Evolutionary conservation across 2,329 filamentous ascomycete genomes (phyloP), one percentile per base, ranked within the genome.

Genomic region (Fusarium tricinctum): DNA sequence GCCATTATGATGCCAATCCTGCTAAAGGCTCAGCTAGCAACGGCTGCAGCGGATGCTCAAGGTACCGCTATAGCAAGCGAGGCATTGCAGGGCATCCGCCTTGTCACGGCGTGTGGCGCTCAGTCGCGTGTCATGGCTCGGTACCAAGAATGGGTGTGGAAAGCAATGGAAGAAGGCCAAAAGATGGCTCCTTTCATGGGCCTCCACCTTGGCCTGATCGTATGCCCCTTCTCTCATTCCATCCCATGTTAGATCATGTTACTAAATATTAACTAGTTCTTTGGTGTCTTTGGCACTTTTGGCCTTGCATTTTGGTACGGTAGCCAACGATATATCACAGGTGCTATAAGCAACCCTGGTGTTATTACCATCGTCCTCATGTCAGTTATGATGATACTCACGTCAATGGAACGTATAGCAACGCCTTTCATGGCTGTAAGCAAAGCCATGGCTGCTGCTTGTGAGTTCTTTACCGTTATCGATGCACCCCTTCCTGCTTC

Each of bases 251-350:
- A 15, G 3, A 4, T 5, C 3, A 17, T 5, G 6, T 19, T 35
- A 5, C 59, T 71, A 35, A 73, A 20, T 28, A 1, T 3, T 9
- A 2, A 3, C 1, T 22, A 76, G 74, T 77, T 75, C 44, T 79
- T 79, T 39, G 77, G 75, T 2, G 66, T 77, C 2, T 76, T 77
- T 19, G 73, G 75, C 3, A 75, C 78, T 1, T 81, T 82, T 51
- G 79, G 79, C 3, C 67, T 83, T 2, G 75, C 78, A 2, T 84
- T 84, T 55, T 84, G 81, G 81, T 83, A 80, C 51, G 82, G 81
- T 0, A 76, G 80, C 13, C 76, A 77, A 47, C 73, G 81, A 10
- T 82, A 75, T 49, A 65, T 75, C 7, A 66, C 74, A 15, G 75
- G 75, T 1, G 71, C 76, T 13, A 76, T 84, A 32, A 48, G 71